Percentiles rank a stretch among this genome's conserved stretches.
phyloP scores from a whole-genome alignment of 2,329 filamentous ascomycete genomes.

The Paramyrothecium sp. region DNA sequence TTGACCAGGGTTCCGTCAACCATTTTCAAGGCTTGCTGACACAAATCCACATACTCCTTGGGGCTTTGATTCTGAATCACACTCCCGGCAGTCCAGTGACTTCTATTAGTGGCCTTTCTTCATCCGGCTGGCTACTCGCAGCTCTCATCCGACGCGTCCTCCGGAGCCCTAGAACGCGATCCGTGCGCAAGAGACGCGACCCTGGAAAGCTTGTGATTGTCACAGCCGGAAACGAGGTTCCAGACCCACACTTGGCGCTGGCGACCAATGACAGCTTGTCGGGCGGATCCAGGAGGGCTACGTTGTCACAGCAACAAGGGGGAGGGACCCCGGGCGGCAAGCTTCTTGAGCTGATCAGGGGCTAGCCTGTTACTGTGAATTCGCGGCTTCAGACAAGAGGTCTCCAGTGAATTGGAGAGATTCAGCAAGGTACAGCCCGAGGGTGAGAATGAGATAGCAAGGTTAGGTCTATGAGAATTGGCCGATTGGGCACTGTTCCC shows the following conservation, averaged over 20 bases:
- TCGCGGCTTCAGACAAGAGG: conserved; percentile 12
- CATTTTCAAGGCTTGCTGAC: too few species aligned
- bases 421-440: too few species aligned
- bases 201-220: not conserved
- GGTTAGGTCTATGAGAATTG: too few species aligned
- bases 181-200: not conserved
- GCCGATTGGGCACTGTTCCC: too few species aligned
- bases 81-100: too few species aligned
- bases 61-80: too few species aligned
- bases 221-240: not conserved
- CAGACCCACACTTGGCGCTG: not conserved
- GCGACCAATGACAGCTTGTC: not conserved
- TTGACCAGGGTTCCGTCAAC: too few species aligned
- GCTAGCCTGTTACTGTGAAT: too few species aligned
- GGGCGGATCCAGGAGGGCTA: not conserved
- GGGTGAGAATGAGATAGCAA: too few species aligned
- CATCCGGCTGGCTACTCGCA: too few species aligned
- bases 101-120: too few species aligned
- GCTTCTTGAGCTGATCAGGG: not conserved
- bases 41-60: too few species aligned
- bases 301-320: conserved; percentile 23
- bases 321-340: not conserved
- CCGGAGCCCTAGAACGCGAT: not conserved
- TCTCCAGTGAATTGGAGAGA: not conserved
- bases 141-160: not conserved